Evolutionary conservation across 2,329 filamentous ascomycete genomes (phyloP), one percentile per base, ranked within the genome.

Genomic region (Penicillium frequentans): DNA sequence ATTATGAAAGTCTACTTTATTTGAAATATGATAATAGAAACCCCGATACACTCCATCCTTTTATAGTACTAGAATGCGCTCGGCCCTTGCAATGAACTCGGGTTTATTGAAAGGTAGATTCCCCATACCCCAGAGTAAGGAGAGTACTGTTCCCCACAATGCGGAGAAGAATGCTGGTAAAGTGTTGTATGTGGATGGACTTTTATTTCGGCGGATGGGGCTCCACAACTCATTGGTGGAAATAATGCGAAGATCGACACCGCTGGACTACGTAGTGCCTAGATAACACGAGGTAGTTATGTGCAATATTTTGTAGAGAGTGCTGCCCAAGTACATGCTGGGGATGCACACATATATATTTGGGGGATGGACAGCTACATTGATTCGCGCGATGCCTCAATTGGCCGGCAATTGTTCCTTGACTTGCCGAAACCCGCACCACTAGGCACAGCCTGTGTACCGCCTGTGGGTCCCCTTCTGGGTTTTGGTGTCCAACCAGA

Each of bases 201-300:
- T 55, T 52, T 57, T 52, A 57, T 52, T 55, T 57, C 37, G 26
- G 50, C 57, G 57, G 35, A 46, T 35, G 44, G 49, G 39, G 29
- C 13, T 27, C 31, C n/a, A 4, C 33, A 19, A 31, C 11, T 24
- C 16, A 57, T 57, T 59, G 57, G 54, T 57, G 57, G 57, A 52
- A 52, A 31, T 33, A 52, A 33, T 51, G 7, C 13, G 13, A 26
- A 5, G 48, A 50, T 50, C 48, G 48, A 29, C 47, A 42, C 31
- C 16, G 23, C 35, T 39, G 31, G 8, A 16, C n/a, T 49, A 49
- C 45, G 45, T 29, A 47, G 16, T 21, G 45, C 26, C 14, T 10
- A 29, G 10, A 31, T 13, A 10, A n/a, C 0, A 58, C 54, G 45
- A 19, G 26, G 24, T 10, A 27, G 8, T 44, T 42, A 23, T 42